Base-by-base conservation (phyloP, 495 filamentous ascomycete genomes). In the Recurvomyces mirabilis region DNA sequence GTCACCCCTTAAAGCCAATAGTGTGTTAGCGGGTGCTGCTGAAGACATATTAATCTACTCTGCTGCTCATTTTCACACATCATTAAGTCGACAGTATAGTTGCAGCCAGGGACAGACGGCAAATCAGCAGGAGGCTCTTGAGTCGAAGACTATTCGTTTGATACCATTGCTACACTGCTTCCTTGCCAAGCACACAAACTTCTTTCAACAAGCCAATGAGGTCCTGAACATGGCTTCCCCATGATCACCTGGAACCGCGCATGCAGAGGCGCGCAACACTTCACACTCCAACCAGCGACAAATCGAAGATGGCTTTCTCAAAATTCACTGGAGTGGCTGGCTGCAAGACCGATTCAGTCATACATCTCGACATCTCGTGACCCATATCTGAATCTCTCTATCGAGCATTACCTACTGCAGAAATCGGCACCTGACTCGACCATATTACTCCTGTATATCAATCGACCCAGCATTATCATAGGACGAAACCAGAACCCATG, bases 401-500 rank as follows among this genome's bases (percentile, higher is more conserved):
- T 94, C 57, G 91, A 98, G 66, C 83, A 95, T 60, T 79, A 82
- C 62, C 78, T 98, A 4, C 76, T 96, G 0, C 73, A 80, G 42
- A 74, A 79, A 29, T 73, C 83, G 0, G 72, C 78, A 0, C 64
- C 74, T 4, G 70, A 81, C 49, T 87, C 86, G 4, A 76, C 71
- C 31, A 60, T 94, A 24, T 72, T 95, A 0, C 87, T 95, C 47
- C 70, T 96, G 14, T 98, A 96, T 65, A 68, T 74, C 46, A 96
- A 98, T 62, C 65, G 69, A 11, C 87, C 89, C 6, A 81, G 82
- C 61, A 71, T 98, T 38, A 76, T 98, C 50, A 78, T 98, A 46
- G 91, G 91, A 12, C 81, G 89, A 35, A 98, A 98, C 60, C 91
- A 98, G 59, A 98, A 98, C 59, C 91, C 91, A 29, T 98, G 88